These are phyloP conservation scores for Pyrus hybrid DNA, from an alignment of 331 rosid genomes.

Conservation along the genomic window DNA sequence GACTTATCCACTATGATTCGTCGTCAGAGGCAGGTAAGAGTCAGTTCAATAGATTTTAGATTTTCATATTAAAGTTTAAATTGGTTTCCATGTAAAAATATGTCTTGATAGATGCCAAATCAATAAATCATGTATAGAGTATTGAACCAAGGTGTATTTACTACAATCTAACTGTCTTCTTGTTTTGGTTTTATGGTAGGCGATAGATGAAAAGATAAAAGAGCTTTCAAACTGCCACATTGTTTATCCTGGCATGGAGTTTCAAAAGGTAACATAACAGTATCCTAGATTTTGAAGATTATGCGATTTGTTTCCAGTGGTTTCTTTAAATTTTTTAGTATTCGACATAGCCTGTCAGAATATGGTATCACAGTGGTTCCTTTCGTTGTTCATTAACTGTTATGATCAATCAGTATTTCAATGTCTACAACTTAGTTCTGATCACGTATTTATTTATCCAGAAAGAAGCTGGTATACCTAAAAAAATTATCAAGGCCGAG, in stretches of 20 bases:
- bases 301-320: not conserved
- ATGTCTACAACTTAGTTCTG: constrained; percentile 15
- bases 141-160: not conserved
- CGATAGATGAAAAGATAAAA: constrained; percentile 91
- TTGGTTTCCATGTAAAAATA: not conserved
- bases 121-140: not conserved
- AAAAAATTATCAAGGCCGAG: constrained; percentile 54
- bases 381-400: not conserved
- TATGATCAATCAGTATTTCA: constrained; percentile 4
- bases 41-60: constrained; percentile 8
- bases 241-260: constrained; percentile 73
- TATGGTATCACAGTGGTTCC: not conserved
- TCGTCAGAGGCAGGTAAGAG: constrained; percentile 80
- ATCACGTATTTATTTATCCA: constrained; percentile 29
- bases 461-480: constrained; percentile 90
- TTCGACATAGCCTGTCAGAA: not conserved
- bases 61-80: not conserved
- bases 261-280: constrained; percentile 61
- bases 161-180: not conserved
- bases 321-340: not conserved
- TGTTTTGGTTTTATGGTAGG: constrained; percentile 40
- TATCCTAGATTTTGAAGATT: not conserved
- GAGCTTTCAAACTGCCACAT: constrained; percentile 96
- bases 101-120: not conserved
- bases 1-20: constrained; percentile 94